Evolutionary conservation across 306 rosid species (phyloP).

Genomic region (Ziziphus jujuba): DNA sequence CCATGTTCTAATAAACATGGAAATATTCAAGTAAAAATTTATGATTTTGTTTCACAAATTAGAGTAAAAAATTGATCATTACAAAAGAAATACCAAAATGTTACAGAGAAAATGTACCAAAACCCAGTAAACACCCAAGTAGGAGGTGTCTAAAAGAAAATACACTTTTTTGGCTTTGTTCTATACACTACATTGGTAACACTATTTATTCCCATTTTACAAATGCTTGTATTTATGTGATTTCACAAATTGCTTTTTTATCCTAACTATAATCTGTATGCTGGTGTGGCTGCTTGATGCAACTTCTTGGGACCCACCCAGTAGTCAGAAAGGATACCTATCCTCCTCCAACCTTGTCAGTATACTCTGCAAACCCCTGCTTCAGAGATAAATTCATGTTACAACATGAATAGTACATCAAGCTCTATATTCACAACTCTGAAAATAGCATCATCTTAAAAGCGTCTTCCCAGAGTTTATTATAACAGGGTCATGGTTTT

Average conservation of each 20-base stretch:
- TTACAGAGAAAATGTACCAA: not conserved
- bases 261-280: conserved; percentile 19
- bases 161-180: not conserved
- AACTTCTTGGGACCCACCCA: not conserved
- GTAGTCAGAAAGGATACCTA: not conserved
- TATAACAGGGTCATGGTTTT: too few species aligned
- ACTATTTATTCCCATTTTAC: conserved; percentile 26
- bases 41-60: conserved; percentile 1
- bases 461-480: too few species aligned
- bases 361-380: conserved; percentile 12
- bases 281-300: not conserved
- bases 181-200: conserved; percentile 22
- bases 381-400: conserved; percentile 5
- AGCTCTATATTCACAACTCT: not conserved
- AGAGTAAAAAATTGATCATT: not conserved
- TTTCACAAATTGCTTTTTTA: conserved; percentile 18
- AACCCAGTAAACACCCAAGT: not conserved
- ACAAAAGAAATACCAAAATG: not conserved
- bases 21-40: not conserved
- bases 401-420: conserved; percentile 4
- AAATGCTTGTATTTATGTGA: conserved; percentile 15
- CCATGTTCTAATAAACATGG: not conserved
- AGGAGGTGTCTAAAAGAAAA: not conserved
- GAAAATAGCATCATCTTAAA: not conserved
- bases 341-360: conserved; percentile 20